Evolutionary conservation across 2,329 filamentous ascomycete genomes (phyloP), one percentile per base, ranked within the genome.

Genomic region (Calonectria leucothoes): DNA sequence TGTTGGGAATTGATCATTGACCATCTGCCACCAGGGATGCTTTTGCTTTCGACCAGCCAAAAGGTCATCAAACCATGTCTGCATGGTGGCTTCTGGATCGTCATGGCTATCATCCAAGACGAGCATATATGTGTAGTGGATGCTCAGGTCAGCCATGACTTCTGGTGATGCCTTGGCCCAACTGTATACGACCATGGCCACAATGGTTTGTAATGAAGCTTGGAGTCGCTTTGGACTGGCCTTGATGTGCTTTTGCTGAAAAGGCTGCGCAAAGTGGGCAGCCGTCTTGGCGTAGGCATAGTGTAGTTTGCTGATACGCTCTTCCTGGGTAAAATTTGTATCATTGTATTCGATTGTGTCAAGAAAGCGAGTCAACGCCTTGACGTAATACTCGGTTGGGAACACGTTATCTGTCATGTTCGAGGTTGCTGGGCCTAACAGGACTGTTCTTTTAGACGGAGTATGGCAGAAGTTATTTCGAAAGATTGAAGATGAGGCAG

Each of bases 341-440:
- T 59, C 55, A 27, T 59, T 59, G 55, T 59, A 59, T 39, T 59
- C 55, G 33, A 59, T 59, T 2, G 55, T 59, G 55, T 59, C 55
- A 59, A 59, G 55, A 4, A 59, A 59, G 20, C 55, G 55, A 59
- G 55, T 59, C 33, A 59, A 8, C 33, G 1, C 55, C 33, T 59
- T 59, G 33, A 59, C 55, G 20, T 59, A 59, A 27, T 8, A 59
- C 8, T 59, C 55, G 7, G 55, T 39, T 1, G 55, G 55, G 33
- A 59, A 59, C 6, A 2, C 55, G 0, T 59, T 59, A 2, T 59
- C 23, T 39, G 33, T 5, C 55, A 59, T 59, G n/a, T n/a, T n/a
- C n/a, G n/a, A n/a, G n/a, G n/a, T n/a, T n/a, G n/a, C n/a, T n/a
- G n/a, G n/a, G n/a, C n/a, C 10, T 37, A 6, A 37, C 10, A 37